These are phyloP conservation scores for Microcyclosporella mali DNA, from an alignment of 2,329 filamentous ascomycete species.

Conservation along the genomic window DNA sequence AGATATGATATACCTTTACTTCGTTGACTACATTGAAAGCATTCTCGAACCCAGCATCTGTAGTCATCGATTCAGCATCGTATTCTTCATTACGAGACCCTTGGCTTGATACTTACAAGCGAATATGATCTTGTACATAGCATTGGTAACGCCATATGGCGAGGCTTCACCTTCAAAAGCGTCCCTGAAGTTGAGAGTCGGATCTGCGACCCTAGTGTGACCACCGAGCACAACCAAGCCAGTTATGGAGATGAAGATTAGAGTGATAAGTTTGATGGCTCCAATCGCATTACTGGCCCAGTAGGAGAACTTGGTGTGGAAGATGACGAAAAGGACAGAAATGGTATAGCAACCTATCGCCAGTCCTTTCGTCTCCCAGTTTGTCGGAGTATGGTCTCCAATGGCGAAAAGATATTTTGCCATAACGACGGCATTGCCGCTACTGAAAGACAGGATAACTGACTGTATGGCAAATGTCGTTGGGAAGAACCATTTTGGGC, in stretches of 20 bases:
- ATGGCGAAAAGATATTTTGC: slow-evolving; percentile 59
- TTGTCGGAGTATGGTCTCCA: slow-evolving; percentile 43
- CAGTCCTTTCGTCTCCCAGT: slow-evolving; percentile 63
- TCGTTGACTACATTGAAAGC: slow-evolving; percentile 8
- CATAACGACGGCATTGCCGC: slow-evolving; percentile 55
- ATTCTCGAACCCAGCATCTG: slow-evolving; percentile 7
- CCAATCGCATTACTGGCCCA: slow-evolving; percentile 53
- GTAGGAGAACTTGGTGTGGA: slow-evolving; percentile 54
- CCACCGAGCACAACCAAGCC: slow-evolving; percentile 59
- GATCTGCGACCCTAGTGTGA: slow-evolving; percentile 45
- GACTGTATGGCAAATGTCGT: slow-evolving; percentile 59
- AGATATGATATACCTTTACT: slow-evolving; percentile 2
- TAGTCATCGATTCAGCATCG: not conserved
- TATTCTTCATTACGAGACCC: not conserved
- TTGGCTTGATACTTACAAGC: slow-evolving; percentile 32
- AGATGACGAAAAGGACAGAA: slow-evolving; percentile 41
- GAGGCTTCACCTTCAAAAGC: slow-evolving; percentile 47
- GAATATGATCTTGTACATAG: slow-evolving; percentile 48
- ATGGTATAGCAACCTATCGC: slow-evolving; percentile 59
- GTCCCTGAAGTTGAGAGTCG: slow-evolving; percentile 50
- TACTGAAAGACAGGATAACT: slow-evolving; percentile 59
- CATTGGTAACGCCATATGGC: slow-evolving; percentile 50
- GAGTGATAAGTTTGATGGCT: slow-evolving; percentile 53
- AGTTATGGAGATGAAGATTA: slow-evolving; percentile 49
- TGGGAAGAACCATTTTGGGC: slow-evolving; percentile 59